These are phyloP conservation scores for Neonectria neomacrospora DNA, from an alignment of 2,329 filamentous ascomycete genomes.

Conservation along the genomic window DNA sequence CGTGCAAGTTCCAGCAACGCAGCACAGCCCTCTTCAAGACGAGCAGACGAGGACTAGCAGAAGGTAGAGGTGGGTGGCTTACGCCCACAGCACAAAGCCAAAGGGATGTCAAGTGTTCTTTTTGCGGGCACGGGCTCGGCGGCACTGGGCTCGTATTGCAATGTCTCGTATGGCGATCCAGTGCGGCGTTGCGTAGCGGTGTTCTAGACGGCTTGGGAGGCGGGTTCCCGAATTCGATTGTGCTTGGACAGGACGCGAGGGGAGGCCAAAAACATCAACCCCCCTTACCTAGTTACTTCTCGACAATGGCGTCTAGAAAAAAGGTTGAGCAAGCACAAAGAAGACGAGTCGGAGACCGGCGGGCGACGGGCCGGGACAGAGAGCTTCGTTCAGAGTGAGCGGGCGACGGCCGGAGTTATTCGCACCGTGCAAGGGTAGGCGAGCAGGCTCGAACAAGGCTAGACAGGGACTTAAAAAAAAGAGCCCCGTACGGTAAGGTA, in stretches of 20 bases:
- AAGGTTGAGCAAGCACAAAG: background rate
- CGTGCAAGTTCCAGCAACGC: background rate
- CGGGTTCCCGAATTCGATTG: background rate
- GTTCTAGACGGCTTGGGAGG: background rate
- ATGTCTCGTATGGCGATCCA: constrained; percentile 5
- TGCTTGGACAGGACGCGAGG: background rate
- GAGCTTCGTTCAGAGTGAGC: background rate
- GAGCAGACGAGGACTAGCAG: constrained; percentile 15
- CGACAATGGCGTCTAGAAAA: background rate
- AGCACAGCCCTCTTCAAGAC: constrained; percentile 23
- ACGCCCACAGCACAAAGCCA: constrained; percentile 14
- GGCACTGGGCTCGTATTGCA: constrained; percentile 1
- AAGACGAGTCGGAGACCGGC: background rate
- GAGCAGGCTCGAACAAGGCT: constrained; percentile 13
- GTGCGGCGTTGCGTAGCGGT: background rate
- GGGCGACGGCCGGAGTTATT: constrained; percentile 1
- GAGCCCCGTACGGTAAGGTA: constrained; percentile 13
- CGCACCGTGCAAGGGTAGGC: background rate
- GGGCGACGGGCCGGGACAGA: constrained; percentile 1
- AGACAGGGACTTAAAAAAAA: constrained; percentile 22
- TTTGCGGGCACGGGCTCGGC: background rate
- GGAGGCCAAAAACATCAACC: background rate
- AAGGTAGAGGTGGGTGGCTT: constrained; percentile 20
- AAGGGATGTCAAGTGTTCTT: background rate
- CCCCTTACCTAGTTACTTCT: background rate